phyloP scores from a whole-genome alignment of 768 basidiomycete species.

The Stropharia rugosoannulata region DNA sequence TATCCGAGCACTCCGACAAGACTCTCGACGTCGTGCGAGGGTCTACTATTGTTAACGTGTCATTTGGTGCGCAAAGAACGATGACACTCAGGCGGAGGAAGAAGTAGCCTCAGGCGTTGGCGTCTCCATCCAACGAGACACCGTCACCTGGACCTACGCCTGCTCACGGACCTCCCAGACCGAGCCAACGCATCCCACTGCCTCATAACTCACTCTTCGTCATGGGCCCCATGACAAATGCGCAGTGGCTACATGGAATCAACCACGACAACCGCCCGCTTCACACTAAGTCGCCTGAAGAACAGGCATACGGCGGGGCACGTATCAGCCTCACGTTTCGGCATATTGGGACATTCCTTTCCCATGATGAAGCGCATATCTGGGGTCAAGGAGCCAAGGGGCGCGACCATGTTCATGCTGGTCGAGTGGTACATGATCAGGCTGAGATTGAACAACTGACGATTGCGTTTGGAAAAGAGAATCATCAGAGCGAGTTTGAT shows the following conservation, averaged over 20 bases:
- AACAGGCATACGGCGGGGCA: slow-evolving; percentile 55
- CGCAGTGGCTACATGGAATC: slow-evolving; percentile 75
- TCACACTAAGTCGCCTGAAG: slow-evolving; percentile 49
- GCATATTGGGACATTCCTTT: slow-evolving; percentile 73
- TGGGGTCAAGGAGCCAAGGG: slow-evolving; percentile 73
- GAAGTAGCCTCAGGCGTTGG: slow-evolving; percentile 37
- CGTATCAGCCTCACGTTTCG: slow-evolving; percentile 83
- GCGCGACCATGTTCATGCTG: slow-evolving; percentile 56
- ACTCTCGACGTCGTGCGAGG: slow-evolving; percentile 77
- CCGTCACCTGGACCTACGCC: background rate
- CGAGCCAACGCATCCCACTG: slow-evolving; percentile 64
- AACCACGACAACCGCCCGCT: slow-evolving; percentile 71
- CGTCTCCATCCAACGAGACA: too few relatives aligned
- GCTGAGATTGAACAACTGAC: slow-evolving; percentile 51
- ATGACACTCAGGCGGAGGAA: slow-evolving; percentile 79
- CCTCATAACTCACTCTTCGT: slow-evolving; percentile 86
- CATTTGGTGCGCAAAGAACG: slow-evolving; percentile 71
- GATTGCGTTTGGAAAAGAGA: slow-evolving; percentile 71
- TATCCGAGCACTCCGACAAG: slow-evolving; percentile 87
- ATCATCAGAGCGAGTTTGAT: slow-evolving; percentile 66
- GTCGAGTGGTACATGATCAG: slow-evolving; percentile 51
- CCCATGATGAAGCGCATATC: slow-evolving; percentile 40
- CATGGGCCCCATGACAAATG: slow-evolving; percentile 72
- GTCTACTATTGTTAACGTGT: slow-evolving; percentile 79
- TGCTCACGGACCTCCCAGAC: slow-evolving; percentile 27